Conservation (phyloP, 2,329 filamentous ascomycete species). For the Graphium sp. region DNA sequence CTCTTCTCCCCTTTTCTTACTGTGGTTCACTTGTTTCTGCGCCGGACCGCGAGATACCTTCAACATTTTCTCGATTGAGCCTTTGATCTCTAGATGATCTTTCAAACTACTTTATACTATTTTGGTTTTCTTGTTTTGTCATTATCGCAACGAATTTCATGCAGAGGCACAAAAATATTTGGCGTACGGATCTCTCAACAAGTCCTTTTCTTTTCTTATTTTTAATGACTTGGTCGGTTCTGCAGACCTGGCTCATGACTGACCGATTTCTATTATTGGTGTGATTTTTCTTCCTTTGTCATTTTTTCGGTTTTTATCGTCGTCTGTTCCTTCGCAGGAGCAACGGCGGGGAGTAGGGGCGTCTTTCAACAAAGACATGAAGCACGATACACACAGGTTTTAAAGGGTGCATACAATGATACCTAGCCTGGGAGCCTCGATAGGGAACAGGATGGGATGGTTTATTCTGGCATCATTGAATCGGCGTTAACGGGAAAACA, state of each 20-base stretch:
- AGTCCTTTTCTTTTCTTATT: conserved; percentile 14
- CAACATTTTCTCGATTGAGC: conserved; percentile 19
- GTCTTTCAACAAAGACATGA: conserved; percentile 30
- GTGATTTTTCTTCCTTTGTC: conserved; percentile 3
- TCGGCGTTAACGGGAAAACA: conserved; percentile 24
- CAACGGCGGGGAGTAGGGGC: conserved; percentile 16
- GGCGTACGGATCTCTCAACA: conserved; percentile 29
- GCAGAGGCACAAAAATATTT: conserved; percentile 12
- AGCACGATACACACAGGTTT: conserved; percentile 14
- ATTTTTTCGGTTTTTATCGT: not conserved
- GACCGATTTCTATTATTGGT: conserved; percentile 12
- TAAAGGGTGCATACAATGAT: conserved; percentile 3
- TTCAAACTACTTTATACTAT: too few relatives aligned
- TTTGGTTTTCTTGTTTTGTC: conserved; percentile 17
- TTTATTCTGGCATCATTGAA: conserved; percentile 6
- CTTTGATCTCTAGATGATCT: conserved; percentile 16
- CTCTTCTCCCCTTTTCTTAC: conserved; percentile 4
- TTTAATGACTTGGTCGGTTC: conserved; percentile 6
- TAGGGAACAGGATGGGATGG: conserved; percentile 4
- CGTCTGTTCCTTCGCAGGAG: conserved; percentile 2
- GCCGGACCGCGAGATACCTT: conserved; percentile 18
- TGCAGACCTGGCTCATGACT: conserved; percentile 11
- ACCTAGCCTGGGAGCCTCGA: not conserved
- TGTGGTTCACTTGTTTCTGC: conserved; percentile 6
- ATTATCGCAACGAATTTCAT: not conserved